Evolutionary conservation across 306 rosid genomes (phyloP).

Genomic region (Styphnolobium japonicum): DNA sequence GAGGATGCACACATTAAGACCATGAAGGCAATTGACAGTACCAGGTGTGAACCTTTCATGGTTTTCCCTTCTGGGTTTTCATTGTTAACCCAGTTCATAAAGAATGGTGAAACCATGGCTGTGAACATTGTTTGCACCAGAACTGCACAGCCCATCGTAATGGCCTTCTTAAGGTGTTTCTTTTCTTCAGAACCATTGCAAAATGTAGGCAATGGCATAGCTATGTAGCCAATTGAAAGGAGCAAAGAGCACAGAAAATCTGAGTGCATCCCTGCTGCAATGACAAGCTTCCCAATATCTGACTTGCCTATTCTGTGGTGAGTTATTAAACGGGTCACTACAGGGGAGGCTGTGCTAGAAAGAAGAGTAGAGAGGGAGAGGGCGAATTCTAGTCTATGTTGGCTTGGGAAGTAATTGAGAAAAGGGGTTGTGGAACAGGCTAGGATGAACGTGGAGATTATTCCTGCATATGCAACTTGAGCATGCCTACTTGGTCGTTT

Average conservation of each 20-base stretch:
- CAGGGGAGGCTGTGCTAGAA: slow-evolving; percentile 75
- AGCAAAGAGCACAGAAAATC: slow-evolving; percentile 59
- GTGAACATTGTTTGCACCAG: slow-evolving; percentile 37
- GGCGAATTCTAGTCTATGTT: slow-evolving; percentile 34
- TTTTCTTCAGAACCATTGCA: not conserved
- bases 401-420: slow-evolving; percentile 14
- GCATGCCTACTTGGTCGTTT: slow-evolving; percentile 47
- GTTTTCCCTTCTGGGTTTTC: slow-evolving; percentile 88
- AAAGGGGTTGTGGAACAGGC: slow-evolving; percentile 41
- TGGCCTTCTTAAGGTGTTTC: not conserved
- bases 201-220: slow-evolving; percentile 23
- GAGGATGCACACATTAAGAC: slow-evolving; percentile 48
- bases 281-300: slow-evolving; percentile 74
- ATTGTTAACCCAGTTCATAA: slow-evolving; percentile 77
- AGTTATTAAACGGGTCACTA: slow-evolving; percentile 69
- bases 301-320: slow-evolving; percentile 72
- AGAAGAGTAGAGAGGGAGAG: slow-evolving; percentile 49
- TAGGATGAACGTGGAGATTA: slow-evolving; percentile 50
- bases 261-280: slow-evolving; percentile 69
- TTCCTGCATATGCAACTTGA: slow-evolving; percentile 61
- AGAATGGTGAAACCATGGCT: slow-evolving; percentile 50
- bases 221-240: slow-evolving; percentile 58
- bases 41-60: slow-evolving; percentile 72
- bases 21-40: slow-evolving; percentile 73
- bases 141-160: slow-evolving; percentile 37